Evolutionary conservation across 2,329 filamentous ascomycete species (phyloP), one percentile per base, ranked within the genome.

Genomic region (Diaporthe helianthi): DNA sequence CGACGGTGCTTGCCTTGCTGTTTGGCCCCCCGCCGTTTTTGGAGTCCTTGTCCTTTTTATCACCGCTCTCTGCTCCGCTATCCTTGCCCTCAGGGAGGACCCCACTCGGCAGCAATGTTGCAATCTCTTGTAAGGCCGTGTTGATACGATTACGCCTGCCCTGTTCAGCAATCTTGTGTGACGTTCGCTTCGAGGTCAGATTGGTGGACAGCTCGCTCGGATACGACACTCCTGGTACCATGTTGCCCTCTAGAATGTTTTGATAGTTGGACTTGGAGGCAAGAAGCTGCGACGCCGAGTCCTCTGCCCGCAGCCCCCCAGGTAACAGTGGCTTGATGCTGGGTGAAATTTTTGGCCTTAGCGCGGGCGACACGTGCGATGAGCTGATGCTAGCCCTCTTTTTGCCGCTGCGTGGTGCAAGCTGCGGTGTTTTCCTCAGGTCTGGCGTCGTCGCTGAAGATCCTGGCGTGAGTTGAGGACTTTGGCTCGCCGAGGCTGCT

Each of bases 231-330:
- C 95, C 95, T 0, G 94, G 94, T 0, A 98, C 89, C 68, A 91
- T 90, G 63, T 94, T 98, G 60, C 96, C 96, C 78, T 98, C 96
- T 13, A 99, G 82, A 46, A 99, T 96, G 75, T 98, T 97, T 76
- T 98, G 95, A 76, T 99, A 99, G 76, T 99, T 99, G 2, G 95
- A 98, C 79, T 98, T 98, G 19, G 93, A 93, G 44, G 94, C 93
- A 33, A 99, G 86, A 53, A 98, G 86, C 33, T 93, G 86, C n/a
- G 88, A 90, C 0, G 88, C 85, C 1, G 87, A 85, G 73, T 89
- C 87, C 73, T 90, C 88, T 5, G 83, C 84, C 1, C 86, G 83
- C 68, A 85, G 80, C 3, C 85, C 78, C 12, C 81, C 85, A 4
- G 94, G 93, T 55, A 98, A 86, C 26, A 98, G 80, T 12, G 96